Evolutionary conservation across 2,329 filamentous ascomycete species (phyloP), one percentile per base, ranked within the genome.

Genomic region (Xylaria sp.): DNA sequence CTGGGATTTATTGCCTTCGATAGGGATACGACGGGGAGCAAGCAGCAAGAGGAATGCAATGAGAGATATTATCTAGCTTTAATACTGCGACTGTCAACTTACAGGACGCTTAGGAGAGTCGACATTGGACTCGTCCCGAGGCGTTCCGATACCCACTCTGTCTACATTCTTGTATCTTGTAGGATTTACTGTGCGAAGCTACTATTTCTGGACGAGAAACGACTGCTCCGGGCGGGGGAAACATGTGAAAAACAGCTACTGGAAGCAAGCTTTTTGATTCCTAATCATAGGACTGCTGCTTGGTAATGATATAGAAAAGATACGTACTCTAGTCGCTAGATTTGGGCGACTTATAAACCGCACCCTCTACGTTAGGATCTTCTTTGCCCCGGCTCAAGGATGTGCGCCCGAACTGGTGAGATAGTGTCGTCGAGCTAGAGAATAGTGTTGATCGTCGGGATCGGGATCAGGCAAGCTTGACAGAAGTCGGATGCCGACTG

Each of bases 401-500:
- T 28, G 48, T 40, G 42, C 26, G 44, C 28, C 26, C 42, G 36
- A 59, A 31, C 28, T 68, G 65, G 36, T 15, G 46, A 53, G 46
- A 13, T 31, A 20, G 36, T n/a, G 53, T 26, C 23, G 23, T 61
- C 49, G 26, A 38, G 49, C 62, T 61, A 42, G 38, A 59, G n/a
- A 48, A 60, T 58, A 60, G 53, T 13, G n/a, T 65, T 60, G 42
- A 42, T 36, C 38, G 36, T 15, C n/a, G 26, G 40, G 62, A 48
- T 63, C 59, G 48, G 60, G 48, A 60, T 38, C 40, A 59, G 54
- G 40, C 53, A 60, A 33, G 15, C 20, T 60, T n/a, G 65, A 58
- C 53, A 63, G 59, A 53, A 59, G 51, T 70, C 31, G 59, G 72
- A 69, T 65, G 68, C 26, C 56, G 62, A 51, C 68, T 69, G 59